phyloP scores from a whole-genome alignment of 257 asterid genomes.

The Ehretia macrophylla region DNA sequence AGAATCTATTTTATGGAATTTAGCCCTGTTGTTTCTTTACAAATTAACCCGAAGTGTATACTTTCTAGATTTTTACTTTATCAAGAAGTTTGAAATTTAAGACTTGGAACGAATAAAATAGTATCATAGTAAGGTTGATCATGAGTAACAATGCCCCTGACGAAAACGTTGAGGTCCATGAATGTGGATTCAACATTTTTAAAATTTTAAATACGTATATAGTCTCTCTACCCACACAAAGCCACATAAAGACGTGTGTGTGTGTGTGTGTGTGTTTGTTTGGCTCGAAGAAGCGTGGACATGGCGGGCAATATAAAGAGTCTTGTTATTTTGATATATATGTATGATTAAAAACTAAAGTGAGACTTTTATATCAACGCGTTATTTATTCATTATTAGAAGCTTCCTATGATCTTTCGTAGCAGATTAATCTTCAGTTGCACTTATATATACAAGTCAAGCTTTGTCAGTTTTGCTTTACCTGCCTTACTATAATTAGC shows the following conservation, averaged over 20 bases:
- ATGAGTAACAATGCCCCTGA: no score
- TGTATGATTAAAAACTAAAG: conserved; percentile 9
- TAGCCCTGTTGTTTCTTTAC: no score
- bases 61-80: no score
- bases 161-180: no score
- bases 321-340: conserved; percentile 1
- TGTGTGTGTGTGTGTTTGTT: background rate
- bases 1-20: no score
- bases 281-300: background rate
- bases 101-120: no score
- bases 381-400: conserved; percentile 32
- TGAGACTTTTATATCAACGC: conserved; percentile 41
- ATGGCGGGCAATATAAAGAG: background rate
- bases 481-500: conserved; percentile 25
- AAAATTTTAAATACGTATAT: no score
- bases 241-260: conserved; percentile 12
- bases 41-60: no score
- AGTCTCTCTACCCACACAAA: background rate
- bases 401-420: conserved; percentile 59
- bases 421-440: background rate
- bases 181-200: no score
- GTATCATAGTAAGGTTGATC: no score
- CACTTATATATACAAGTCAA: conserved; percentile 20
- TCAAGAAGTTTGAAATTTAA: no score
- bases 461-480: conserved; percentile 32